A percentile compares a stretch with the other conserved stretches of the same genome.
Evolutionary conservation across 75 land plant species (phyloP).

Genomic region (Picea glauca): DNA sequence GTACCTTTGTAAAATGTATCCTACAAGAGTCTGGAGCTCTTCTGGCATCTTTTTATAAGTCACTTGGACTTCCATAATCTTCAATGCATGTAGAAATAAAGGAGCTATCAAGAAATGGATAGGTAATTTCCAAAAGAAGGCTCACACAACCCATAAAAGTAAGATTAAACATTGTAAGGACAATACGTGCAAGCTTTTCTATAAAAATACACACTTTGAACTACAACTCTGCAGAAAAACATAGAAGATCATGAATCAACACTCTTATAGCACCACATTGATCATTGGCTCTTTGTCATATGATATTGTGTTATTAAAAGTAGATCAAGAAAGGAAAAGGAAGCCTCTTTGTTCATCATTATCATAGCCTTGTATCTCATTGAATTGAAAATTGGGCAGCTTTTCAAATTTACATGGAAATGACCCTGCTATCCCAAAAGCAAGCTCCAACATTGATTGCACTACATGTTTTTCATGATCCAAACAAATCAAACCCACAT

Average conservation of each 20-base stretch:
- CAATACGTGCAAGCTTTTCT: constrained; percentile 61
- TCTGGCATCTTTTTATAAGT: constrained; percentile 50
- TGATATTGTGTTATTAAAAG: constrained; percentile 10
- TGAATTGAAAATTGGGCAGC: background rate
- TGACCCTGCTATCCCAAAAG: constrained; percentile 72
- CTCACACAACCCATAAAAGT: constrained; percentile 87
- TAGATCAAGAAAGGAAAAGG: constrained; percentile 23
- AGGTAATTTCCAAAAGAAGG: constrained; percentile 76
- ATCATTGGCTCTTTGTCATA: constrained; percentile 46
- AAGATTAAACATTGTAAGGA: constrained; percentile 74
- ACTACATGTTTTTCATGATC: constrained; percentile 76
- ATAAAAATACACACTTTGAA: constrained; percentile 66
- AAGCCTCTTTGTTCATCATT: constrained; percentile 27
- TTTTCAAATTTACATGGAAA: constrained; percentile 35
- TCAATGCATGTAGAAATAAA: constrained; percentile 54
- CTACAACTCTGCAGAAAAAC: constrained; percentile 81
- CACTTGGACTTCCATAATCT: constrained; percentile 86
- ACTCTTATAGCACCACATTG: constrained; percentile 75
- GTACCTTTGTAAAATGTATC: constrained; percentile 54
- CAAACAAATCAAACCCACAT: constrained; percentile 66
- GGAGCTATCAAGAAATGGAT: constrained; percentile 57
- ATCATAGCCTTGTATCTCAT: background rate
- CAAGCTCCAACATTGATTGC: constrained; percentile 79
- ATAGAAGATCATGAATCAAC: constrained; percentile 50
- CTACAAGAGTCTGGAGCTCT: constrained; percentile 76